These are phyloP conservation scores for Aurantiochytrium sp. DNA, from an alignment of 108 stramenopile genomes.

Conservation along the genomic window DNA sequence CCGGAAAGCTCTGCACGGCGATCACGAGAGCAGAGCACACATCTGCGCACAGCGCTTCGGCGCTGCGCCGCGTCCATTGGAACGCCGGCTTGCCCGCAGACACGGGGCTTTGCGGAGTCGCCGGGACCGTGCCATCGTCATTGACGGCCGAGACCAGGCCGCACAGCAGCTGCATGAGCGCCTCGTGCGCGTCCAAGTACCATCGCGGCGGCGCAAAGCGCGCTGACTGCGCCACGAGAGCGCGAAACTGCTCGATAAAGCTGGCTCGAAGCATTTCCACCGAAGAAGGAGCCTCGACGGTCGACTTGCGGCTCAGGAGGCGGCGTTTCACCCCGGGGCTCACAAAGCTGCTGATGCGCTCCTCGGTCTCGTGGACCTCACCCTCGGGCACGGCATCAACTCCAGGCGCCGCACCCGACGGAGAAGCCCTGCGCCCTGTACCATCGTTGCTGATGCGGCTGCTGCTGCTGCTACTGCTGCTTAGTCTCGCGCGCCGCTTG, in stretches of 20 bases:
- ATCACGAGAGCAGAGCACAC: not conserved
- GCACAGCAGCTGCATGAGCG: not conserved
- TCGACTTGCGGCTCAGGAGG: not conserved
- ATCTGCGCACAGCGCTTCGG: not conserved
- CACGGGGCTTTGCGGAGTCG: not conserved
- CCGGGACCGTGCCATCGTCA: not conserved
- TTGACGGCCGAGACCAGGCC: not conserved
- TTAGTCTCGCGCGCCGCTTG: not conserved
- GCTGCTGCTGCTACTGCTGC: not conserved
- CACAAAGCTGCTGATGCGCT: not conserved
- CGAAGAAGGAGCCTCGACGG: not conserved
- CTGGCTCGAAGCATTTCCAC: not conserved
- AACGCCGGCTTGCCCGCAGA: not conserved
- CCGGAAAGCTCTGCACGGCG: not conserved
- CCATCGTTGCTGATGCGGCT: not conserved
- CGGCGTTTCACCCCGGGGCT: not conserved
- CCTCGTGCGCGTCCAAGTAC: not conserved
- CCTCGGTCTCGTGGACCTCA: not conserved
- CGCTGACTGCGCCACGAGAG: not conserved
- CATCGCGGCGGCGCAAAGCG: not conserved
- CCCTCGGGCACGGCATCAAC: too few species aligned
- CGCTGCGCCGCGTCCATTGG: not conserved
- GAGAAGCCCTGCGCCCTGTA: too few species aligned
- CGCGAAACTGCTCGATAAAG: not conserved
- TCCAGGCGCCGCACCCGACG: too few species aligned